phyloP scores from a whole-genome alignment of 805 yeast genomes.

The Metschnikowia dekortorum region DNA sequence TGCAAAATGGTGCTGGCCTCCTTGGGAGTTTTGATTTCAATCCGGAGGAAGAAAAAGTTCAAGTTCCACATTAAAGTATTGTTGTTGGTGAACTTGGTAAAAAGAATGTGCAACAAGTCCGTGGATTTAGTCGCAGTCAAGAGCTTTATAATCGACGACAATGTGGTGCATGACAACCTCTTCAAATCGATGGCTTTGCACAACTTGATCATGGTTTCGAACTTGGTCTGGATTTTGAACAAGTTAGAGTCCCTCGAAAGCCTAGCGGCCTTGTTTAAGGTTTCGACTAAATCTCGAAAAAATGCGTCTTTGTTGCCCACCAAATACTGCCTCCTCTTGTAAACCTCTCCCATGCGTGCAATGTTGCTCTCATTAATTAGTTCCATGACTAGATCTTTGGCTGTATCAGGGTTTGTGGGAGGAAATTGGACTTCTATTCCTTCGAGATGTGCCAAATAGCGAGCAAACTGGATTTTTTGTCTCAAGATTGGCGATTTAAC shows the following conservation, averaged over 20 bases:
- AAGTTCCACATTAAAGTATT: constrained; percentile 17
- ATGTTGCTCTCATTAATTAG: constrained; percentile 11
- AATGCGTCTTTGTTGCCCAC: constrained; percentile 9
- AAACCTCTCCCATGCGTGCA: constrained; percentile 15
- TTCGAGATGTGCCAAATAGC: constrained; percentile 19
- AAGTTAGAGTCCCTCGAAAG: constrained; percentile 1
- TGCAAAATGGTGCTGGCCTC: constrained; percentile 22
- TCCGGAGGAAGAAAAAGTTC: constrained; percentile 31
- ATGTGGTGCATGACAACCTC: constrained; percentile 20
- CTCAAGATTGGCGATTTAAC: constrained; percentile 13
- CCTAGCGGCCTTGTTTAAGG: constrained; percentile 16
- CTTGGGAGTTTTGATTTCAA: constrained; percentile 14
- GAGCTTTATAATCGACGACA: constrained; percentile 22
- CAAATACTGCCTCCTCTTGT: constrained; percentile 9
- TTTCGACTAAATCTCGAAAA: constrained; percentile 9
- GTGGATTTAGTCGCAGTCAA: constrained; percentile 21
- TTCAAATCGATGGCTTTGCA: constrained; percentile 19
- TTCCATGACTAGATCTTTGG: constrained; percentile 7
- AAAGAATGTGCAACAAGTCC: constrained; percentile 23
- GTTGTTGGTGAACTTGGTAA: constrained; percentile 22
- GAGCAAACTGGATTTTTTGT: constrained; percentile 18
- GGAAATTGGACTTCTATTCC: not conserved
- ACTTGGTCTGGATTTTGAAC: constrained; percentile 12
- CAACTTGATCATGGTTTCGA: constrained; percentile 22
- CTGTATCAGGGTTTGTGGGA: not conserved